Base-by-base conservation (phyloP, 1,139 yeast species). In the Kodamaea suecica region DNA sequence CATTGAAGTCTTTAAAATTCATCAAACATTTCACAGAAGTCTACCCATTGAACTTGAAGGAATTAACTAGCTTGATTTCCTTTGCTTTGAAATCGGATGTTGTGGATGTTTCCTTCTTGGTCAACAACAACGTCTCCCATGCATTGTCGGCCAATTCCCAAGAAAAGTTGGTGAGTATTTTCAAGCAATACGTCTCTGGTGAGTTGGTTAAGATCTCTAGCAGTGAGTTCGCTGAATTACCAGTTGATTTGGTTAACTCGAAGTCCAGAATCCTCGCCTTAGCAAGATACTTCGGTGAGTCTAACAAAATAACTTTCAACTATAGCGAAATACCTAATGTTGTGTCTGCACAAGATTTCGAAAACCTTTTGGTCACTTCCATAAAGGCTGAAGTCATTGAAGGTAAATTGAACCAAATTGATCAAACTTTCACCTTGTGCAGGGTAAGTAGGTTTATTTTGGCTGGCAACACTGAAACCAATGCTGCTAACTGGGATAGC, bases 391-490 rank as follows among this genome's bases (percentile, higher is more conserved):
- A 69, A 29, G 68, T 70, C 33, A 51, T 70, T 39, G 74, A 68
- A 52, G 76, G 76, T 37, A 69, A 67, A 48, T 63, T 70, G 47
- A 68, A 69, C 49, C 76, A 70, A 53, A 56, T 69, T 33, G 66
- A 64, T 26, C 61, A 65, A 43, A 55, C 63, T n/a, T 69, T 70
- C 51, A 54, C 61, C 40, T 65, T 70, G 47, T 63, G 64, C 25
- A 65, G 72, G 50, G 71, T 65, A 27, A 66, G 64, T 50, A 62
- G 66, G 49, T 64, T 68, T 37, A 57, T 70, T 34, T 48, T 67
- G 41, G 72, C 73, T 35, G 70, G 70, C 33, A 49, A 50, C 34
- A 45, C 50, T 26, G 59, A 61, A 36, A 52, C 52, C 31, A 61
- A 61, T 44, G 45, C 57, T n/a, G 49, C 53, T 34, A 61, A 60